phyloP scores from a whole-genome alignment of 192 early-diverging fungal species.

The Linnemannia exigua region DNA sequence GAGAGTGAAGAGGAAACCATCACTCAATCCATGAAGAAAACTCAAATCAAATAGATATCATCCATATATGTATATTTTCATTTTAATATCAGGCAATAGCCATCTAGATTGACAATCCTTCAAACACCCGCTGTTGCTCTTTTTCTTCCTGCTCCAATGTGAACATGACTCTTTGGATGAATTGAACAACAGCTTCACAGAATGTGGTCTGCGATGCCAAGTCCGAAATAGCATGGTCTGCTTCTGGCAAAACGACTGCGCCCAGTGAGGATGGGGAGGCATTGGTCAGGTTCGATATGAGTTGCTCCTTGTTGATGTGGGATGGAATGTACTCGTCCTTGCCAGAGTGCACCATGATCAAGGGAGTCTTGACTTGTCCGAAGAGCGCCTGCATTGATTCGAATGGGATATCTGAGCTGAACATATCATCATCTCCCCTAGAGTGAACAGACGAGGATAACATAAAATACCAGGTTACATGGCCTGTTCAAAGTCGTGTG shows the following conservation, averaged over 20 bases:
- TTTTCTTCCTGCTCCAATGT: slow-evolving; percentile 16
- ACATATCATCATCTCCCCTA: slow-evolving; percentile 59
- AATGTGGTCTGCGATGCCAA: slow-evolving; percentile 36
- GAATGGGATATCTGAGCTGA: slow-evolving; percentile 51
- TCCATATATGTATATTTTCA: neutral
- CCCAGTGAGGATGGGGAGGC: slow-evolving; percentile 20
- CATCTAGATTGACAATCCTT: slow-evolving; percentile 13
- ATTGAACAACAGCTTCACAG: slow-evolving; percentile 39
- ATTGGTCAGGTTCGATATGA: slow-evolving; percentile 13
- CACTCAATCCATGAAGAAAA: slow-evolving; percentile 23
- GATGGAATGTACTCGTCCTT: slow-evolving; percentile 53
- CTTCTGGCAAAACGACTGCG: slow-evolving; percentile 34
- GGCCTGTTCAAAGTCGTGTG: neutral
- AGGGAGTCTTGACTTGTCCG: slow-evolving; percentile 28
- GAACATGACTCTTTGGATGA: slow-evolving; percentile 16
- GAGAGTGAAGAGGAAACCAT: slow-evolving; percentile 39
- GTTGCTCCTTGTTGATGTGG: slow-evolving; percentile 34
- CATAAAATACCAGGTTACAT: too few species aligned
- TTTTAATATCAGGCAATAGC: neutral
- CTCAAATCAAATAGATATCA: slow-evolving; percentile 28
- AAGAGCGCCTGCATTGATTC: slow-evolving; percentile 35
- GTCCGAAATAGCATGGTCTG: slow-evolving; percentile 53
- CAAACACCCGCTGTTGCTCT: slow-evolving; percentile 14
- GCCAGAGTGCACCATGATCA: slow-evolving; percentile 43
- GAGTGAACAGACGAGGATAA: neutral